These are phyloP conservation scores for Fusarium sulawesiense DNA, from an alignment of 2,329 filamentous ascomycete genomes.

Conservation along the genomic window DNA sequence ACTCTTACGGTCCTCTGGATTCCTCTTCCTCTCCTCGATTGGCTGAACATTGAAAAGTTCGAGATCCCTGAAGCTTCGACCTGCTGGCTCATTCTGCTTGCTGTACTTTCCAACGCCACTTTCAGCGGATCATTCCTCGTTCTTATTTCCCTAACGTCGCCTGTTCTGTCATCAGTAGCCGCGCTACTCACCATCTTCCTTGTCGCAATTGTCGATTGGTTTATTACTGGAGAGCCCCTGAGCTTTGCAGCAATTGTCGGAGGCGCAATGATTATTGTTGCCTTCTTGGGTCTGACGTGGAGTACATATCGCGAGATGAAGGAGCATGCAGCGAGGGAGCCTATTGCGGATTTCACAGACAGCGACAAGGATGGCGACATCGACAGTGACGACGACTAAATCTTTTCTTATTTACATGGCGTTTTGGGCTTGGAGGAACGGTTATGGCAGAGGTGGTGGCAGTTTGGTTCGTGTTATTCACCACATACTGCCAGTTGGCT, in stretches of 20 bases:
- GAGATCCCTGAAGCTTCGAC: conserved; percentile 82
- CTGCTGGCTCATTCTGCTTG: conserved; percentile 82
- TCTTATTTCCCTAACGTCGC: conserved; percentile 90
- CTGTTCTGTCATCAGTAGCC: conserved; percentile 91
- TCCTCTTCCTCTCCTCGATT: conserved; percentile 85
- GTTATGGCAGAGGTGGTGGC: conserved; percentile 3
- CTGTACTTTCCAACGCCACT: conserved; percentile 85
- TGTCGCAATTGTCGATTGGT: conserved; percentile 91
- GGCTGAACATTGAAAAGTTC: conserved; percentile 82
- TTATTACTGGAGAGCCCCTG: conserved; percentile 81
- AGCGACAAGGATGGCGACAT: conserved; percentile 61
- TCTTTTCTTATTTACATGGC: conserved; percentile 8
- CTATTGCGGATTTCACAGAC: conserved; percentile 58
- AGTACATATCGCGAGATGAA: conserved; percentile 94
- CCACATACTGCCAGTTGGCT: neutral
- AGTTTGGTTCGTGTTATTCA: neutral
- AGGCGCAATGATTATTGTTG: conserved; percentile 87
- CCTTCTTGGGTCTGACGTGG: conserved; percentile 88
- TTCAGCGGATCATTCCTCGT: conserved; percentile 95
- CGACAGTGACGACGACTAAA: conserved; percentile 48
- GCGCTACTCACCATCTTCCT: conserved; percentile 96
- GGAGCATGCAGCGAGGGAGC: conserved; percentile 77
- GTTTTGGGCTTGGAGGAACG: conserved; percentile 1
- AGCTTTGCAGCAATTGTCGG: conserved; percentile 81
- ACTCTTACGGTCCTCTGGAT: conserved; percentile 92